These are phyloP conservation scores for Cryptococcus jaspeensis DNA, from an alignment of 1,284 basidiomycete genomes.

Conservation along the genomic window DNA sequence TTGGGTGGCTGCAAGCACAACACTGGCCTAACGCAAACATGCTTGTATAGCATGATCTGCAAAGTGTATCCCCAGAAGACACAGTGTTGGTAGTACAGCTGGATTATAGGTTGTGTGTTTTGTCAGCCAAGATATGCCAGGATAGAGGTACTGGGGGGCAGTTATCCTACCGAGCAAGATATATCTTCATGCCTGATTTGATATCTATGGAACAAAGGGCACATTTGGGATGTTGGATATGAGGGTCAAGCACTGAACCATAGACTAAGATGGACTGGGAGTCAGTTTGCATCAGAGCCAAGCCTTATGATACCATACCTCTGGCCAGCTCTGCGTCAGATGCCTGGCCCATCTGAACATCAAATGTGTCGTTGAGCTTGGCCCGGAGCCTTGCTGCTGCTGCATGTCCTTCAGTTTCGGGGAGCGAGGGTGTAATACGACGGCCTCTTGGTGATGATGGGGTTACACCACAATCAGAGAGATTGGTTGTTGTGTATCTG, in stretches of 20 bases:
- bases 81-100: conserved; percentile 2
- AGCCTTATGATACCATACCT: conserved; percentile 1
- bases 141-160: too few relatives aligned
- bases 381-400: neutral
- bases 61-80: conserved; percentile 6
- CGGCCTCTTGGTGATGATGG: too few relatives aligned
- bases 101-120: neutral
- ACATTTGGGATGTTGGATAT: conserved; percentile 15
- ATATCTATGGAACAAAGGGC: conserved; percentile 8
- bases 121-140: neutral
- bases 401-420: neutral
- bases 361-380: conserved; percentile 10
- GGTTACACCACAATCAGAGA: too few relatives aligned
- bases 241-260: conserved; percentile 14
- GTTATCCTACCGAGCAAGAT: conserved; percentile 13
- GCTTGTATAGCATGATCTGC: conserved; percentile 10
- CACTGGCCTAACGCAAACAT: conserved; percentile 10
- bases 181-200: conserved; percentile 16
- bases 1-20: conserved; percentile 5
- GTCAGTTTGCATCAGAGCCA: too few relatives aligned
- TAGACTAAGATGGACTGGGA: conserved; percentile 8
- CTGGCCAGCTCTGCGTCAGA: conserved; percentile 10
- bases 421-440: too few relatives aligned
- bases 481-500: too few relatives aligned
- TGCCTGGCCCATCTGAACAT: conserved; percentile 2